Evolutionary conservation across 768 basidiomycete species (phyloP), one percentile per base, ranked within the genome.

Genomic region (Baorangia bicolor): DNA sequence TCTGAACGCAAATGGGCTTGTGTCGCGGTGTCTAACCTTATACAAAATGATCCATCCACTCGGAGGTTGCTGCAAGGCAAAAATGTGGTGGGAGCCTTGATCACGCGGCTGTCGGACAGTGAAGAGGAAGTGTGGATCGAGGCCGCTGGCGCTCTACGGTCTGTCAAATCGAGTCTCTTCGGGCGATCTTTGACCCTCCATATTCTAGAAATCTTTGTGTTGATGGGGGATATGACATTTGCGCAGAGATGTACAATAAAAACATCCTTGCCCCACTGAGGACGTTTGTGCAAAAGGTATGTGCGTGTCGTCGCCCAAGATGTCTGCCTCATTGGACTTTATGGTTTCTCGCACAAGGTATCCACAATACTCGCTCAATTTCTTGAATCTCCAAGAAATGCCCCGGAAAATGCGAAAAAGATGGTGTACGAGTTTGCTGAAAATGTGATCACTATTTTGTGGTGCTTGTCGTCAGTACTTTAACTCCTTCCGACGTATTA

Each of bases 191-290:
- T 62, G 51, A 63, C 33, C 20, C 47, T 21, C 13, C 12, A 27
- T 38, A n/a, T 11, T 50, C 33, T 64, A 97, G 94, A 58, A 98
- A 97, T 74, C 73, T 98, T 14, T 94, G 92, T 65, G 87, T 98
- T 65, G 95, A 98, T 67, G 95, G 94, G 16, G 95, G 95, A 49
- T 90, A 92, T 67, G 94, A 97, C 60, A 90, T 97, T 44, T 95
- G 94, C 64, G 92, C 90, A 2, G 93, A 97, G 72, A 95, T 98
- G 92, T 95, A 88, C 75, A 97, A 98, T 72, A 97, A 97, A 76
- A 92, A 91, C 62, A 86, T 97, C 42, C 76, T 97, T 47, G 80
- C 85, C 7, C 90, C 91, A 3, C 71, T 94, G 55, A 84, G 78
- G 62, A 78, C 81, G 0, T 90, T 92, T 63, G 78, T 94, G 18